Evolutionary conservation across 2,329 filamentous ascomycete species (phyloP).

Genomic region (Mariannaea sp.): DNA sequence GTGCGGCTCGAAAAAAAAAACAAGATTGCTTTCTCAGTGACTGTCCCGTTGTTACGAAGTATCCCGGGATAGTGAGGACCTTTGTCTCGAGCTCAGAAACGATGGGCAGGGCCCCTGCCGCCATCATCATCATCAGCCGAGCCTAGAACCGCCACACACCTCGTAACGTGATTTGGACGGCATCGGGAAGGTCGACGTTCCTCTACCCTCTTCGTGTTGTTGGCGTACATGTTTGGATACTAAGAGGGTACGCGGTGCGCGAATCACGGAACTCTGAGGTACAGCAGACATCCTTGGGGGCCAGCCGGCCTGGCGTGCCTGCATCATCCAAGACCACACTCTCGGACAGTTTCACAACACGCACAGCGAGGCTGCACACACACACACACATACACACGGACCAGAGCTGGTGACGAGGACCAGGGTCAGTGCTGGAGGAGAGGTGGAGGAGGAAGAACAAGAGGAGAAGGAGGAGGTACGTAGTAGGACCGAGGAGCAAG

Average conservation of each 20-base stretch:
- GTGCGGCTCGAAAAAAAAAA: slow-evolving; percentile 22
- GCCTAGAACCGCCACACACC: slow-evolving; percentile 33
- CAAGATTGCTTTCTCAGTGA: slow-evolving; percentile 16
- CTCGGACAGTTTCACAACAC: slow-evolving; percentile 29
- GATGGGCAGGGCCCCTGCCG: slow-evolving; percentile 10
- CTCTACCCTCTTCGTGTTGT: slow-evolving; percentile 21
- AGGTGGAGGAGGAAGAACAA: no score
- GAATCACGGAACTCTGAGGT: slow-evolving; percentile 24
- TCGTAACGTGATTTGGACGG: slow-evolving; percentile 23
- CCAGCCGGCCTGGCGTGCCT: slow-evolving; percentile 26
- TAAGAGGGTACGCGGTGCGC: slow-evolving; percentile 20
- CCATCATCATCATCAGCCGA: slow-evolving; percentile 9
- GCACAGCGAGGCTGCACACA: slow-evolving; percentile 18
- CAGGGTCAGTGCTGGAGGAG: slow-evolving; percentile 1
- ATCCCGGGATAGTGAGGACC: slow-evolving; percentile 18
- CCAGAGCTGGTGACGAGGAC: slow-evolving; percentile 4
- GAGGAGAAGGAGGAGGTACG: no score
- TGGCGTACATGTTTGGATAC: slow-evolving; percentile 16
- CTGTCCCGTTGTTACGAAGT: slow-evolving; percentile 23
- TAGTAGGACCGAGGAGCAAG: neutral
- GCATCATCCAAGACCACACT: slow-evolving; percentile 20
- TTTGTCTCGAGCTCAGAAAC: slow-evolving; percentile 12
- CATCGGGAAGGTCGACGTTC: slow-evolving; percentile 7
- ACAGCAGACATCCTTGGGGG: slow-evolving; percentile 24
- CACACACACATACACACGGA: slow-evolving; percentile 5